Percentiles rank a stretch among this genome's conserved stretches.
phyloP scores from a whole-genome alignment of 2,329 filamentous ascomycete species.

The Rutstroemia sp. region DNA sequence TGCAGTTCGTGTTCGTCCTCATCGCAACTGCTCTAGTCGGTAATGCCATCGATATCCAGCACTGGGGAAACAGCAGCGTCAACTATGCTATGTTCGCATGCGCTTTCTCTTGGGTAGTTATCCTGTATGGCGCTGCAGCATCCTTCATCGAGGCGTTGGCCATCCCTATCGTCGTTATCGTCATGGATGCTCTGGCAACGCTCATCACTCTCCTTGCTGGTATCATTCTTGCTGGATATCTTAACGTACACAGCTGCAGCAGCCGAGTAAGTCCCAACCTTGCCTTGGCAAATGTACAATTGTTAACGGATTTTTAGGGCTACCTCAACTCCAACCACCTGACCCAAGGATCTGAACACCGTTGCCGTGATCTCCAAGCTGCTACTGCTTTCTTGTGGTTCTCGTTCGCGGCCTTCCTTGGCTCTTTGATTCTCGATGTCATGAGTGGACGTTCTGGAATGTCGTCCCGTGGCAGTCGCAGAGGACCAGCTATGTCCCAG shows the following conservation, averaged over 20 bases:
- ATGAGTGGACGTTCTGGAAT: not conserved
- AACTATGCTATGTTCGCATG: constrained; percentile 61
- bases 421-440: constrained; percentile 42
- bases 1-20: constrained; percentile 26
- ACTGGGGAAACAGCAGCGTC: constrained; percentile 53
- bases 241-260: constrained; percentile 61
- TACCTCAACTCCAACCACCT: constrained; percentile 46
- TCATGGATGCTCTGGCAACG: constrained; percentile 50
- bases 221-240: constrained; percentile 62
- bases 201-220: constrained; percentile 63
- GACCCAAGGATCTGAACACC: constrained; percentile 52
- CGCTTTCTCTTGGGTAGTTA: constrained; percentile 56
- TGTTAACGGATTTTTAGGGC: constrained; percentile 18
- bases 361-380: constrained; percentile 70
- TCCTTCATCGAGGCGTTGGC: constrained; percentile 45
- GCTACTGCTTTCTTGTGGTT: constrained; percentile 74
- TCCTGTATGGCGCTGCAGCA: constrained; percentile 54
- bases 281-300: not conserved
- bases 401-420: constrained; percentile 56
- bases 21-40: constrained; percentile 27
- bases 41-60: constrained; percentile 37
- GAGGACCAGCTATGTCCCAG: constrained; percentile 45
- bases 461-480: constrained; percentile 23
- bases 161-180: constrained; percentile 43
- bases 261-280: constrained; percentile 39